A percentile compares a stretch with the other conserved stretches of the same genome.
Conservation (phyloP, 306 rosid genomes). For the Phaseolus lunatus region DNA sequence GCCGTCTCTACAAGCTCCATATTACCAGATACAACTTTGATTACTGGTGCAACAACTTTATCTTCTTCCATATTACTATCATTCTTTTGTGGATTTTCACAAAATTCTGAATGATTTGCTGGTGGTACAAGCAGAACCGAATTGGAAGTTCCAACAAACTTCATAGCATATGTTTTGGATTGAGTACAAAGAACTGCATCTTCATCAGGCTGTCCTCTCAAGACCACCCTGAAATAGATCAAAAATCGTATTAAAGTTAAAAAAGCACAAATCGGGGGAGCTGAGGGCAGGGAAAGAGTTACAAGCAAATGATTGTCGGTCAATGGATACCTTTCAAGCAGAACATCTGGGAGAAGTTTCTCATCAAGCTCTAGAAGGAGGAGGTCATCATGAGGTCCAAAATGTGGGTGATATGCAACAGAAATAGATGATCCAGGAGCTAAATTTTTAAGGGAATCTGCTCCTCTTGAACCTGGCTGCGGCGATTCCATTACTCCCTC, state of each 20-base stretch:
- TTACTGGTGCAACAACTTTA: conserved; percentile 62
- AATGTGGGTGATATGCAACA: conserved; percentile 68
- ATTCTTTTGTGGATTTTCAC: conserved; percentile 46
- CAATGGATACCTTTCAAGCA: conserved; percentile 59
- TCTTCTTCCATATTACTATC: conserved; percentile 45
- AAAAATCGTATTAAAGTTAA: conserved; percentile 9
- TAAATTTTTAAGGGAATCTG: conserved; percentile 63
- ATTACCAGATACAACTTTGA: conserved; percentile 76
- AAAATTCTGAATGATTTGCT: conserved; percentile 52
- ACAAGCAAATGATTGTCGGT: not conserved
- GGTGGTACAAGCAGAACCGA: conserved; percentile 87
- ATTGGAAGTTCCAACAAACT: conserved; percentile 91
- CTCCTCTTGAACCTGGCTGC: conserved; percentile 51
- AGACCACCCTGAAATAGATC: conserved; percentile 58
- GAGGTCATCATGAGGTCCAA: conserved; percentile 74
- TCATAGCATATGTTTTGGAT: conserved; percentile 80
- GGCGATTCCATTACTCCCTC: conserved; percentile 56
- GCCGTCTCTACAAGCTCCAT: conserved; percentile 90
- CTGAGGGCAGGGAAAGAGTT: conserved; percentile 11
- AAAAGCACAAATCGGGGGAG: conserved; percentile 3
- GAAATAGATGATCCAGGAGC: conserved; percentile 63
- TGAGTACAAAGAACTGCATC: conserved; percentile 87
- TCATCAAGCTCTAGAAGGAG: conserved; percentile 60
- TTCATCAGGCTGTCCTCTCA: conserved; percentile 91
- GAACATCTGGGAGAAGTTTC: conserved; percentile 68